Percentiles rank a stretch among this genome's conserved stretches.
Conservation (phyloP, 139 green algal genomes). For the Picochlorum sp. region DNA sequence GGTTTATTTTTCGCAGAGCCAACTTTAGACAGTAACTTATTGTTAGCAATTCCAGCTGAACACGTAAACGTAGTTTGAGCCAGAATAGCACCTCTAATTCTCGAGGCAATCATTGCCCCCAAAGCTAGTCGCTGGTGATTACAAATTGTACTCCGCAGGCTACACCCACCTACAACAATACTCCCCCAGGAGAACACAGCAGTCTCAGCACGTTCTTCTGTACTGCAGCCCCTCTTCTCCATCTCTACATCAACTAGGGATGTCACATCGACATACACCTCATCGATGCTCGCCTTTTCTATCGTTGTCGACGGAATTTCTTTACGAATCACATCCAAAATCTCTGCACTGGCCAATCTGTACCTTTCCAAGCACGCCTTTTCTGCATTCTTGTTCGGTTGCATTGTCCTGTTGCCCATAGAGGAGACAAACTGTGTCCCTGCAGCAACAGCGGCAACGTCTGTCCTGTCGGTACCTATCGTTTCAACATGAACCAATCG, state of each 20-base stretch:
- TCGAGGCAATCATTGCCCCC: conserved; percentile 42
- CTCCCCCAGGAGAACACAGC: conserved; percentile 33
- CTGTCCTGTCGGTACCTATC: no score
- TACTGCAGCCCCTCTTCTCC: background rate
- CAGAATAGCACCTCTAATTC: conserved; percentile 40
- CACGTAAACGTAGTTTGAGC: conserved; percentile 46
- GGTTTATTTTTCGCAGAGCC: conserved; percentile 73
- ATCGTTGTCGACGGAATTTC: conserved; percentile 27
- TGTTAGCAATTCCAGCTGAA: conserved; percentile 51
- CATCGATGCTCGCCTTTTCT: conserved; percentile 80
- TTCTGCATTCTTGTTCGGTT: no score
- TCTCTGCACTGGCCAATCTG: conserved; percentile 1
- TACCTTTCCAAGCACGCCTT: conserved; percentile 67
- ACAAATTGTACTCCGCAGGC: conserved; percentile 27
- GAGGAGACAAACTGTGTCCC: background rate
- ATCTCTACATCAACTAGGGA: conserved; percentile 36
- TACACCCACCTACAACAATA: conserved; percentile 33
- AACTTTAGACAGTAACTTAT: conserved; percentile 90
- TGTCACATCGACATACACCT: conserved; percentile 85
- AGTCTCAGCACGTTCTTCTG: background rate
- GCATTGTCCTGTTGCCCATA: background rate
- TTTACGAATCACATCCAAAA: conserved; percentile 42
- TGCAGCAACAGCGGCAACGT: no score
- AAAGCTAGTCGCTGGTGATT: conserved; percentile 47
- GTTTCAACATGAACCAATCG: conserved; percentile 76